Percentiles rank a stretch among this genome's conserved stretches.
Conservation (phyloP, 768 basidiomycete species). For the Phylloporus sp. region DNA sequence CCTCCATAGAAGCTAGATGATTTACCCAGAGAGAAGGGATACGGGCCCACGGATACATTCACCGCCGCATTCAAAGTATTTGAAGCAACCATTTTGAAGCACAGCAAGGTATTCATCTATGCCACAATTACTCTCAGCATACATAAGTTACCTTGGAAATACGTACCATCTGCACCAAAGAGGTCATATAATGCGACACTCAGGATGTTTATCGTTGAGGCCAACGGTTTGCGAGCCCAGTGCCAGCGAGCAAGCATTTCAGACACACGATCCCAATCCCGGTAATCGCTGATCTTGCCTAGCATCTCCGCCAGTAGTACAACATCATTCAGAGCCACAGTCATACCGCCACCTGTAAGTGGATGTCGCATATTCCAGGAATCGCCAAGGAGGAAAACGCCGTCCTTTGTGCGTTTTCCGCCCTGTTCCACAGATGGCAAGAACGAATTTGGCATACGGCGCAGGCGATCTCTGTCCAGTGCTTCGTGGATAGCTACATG, state of each 20-base stretch:
- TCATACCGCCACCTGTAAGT: slow-evolving; percentile 97
- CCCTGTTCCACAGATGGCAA: slow-evolving; percentile 75
- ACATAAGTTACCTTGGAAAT: background rate
- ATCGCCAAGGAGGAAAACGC: slow-evolving; percentile 85
- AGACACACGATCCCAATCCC: slow-evolving; percentile 50
- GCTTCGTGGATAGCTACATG: slow-evolving; percentile 62
- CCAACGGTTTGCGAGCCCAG: slow-evolving; percentile 78
- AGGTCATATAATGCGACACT: slow-evolving; percentile 91
- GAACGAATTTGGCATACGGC: slow-evolving; percentile 95
- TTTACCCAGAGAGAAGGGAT: slow-evolving; percentile 81
- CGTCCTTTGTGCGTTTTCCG: slow-evolving; percentile 46
- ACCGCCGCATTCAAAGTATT: slow-evolving; percentile 93
- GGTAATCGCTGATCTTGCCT: slow-evolving; percentile 35
- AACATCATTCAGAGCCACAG: slow-evolving; percentile 86
- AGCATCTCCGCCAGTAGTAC: slow-evolving; percentile 67
- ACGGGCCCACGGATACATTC: slow-evolving; percentile 86
- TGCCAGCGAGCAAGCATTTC: slow-evolving; percentile 66
- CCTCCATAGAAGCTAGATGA: slow-evolving; percentile 1
- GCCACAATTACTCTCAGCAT: slow-evolving; percentile 1
- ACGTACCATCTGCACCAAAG: slow-evolving; percentile 88
- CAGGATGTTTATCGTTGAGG: slow-evolving; percentile 87
- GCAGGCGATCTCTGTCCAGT: slow-evolving; percentile 72
- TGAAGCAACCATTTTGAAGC: slow-evolving; percentile 85
- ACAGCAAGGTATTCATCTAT: slow-evolving; percentile 58
- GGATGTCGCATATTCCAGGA: slow-evolving; percentile 99